phyloP scores from a whole-genome alignment of 83 land plant genomes.

The Picea mariana region DNA sequence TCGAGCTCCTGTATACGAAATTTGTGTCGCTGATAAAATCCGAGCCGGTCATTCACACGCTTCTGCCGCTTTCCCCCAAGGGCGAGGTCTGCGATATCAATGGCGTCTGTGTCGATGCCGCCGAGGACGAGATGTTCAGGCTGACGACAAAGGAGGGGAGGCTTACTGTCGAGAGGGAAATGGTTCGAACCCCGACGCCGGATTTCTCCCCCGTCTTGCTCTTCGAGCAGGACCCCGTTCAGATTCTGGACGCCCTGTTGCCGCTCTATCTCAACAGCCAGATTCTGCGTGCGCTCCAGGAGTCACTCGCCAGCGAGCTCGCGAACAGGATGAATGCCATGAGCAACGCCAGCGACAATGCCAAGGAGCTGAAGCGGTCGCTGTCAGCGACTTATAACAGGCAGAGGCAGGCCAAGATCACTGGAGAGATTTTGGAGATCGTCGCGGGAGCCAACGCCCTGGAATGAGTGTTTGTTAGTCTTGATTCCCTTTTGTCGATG shows the following conservation, averaged over 20 bases:
- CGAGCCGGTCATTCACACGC: conserved; percentile 65
- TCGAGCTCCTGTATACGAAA: conserved; percentile 72
- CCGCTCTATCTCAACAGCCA: conserved; percentile 70
- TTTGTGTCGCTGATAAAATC: conserved; percentile 69
- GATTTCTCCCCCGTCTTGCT: conserved; percentile 40
- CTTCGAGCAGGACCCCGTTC: conserved; percentile 77
- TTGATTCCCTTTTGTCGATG: too few relatives aligned
- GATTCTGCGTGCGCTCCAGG: conserved; percentile 66
- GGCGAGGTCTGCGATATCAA: conserved; percentile 74
- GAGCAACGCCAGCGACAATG: conserved; percentile 69
- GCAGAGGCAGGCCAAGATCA: conserved; percentile 82
- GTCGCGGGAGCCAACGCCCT: conserved; percentile 61
- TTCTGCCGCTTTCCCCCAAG: conserved; percentile 69
- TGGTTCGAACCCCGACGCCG: conserved; percentile 38
- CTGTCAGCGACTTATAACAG: conserved; percentile 59
- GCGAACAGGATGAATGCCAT: conserved; percentile 76
- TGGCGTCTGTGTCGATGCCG: conserved; percentile 70
- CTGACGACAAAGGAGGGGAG: conserved; percentile 65
- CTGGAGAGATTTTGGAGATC: conserved; percentile 74
- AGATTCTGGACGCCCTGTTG: conserved; percentile 65
- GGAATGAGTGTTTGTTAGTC: too few relatives aligned
- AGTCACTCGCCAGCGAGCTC: conserved; percentile 71
- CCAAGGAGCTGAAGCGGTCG: conserved; percentile 44
- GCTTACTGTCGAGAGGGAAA: conserved; percentile 55
- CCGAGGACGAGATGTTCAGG: conserved; percentile 70